Conservation (phyloP, 176 grass and related monocot genomes). For the Tillandsia leiboldiana region DNA sequence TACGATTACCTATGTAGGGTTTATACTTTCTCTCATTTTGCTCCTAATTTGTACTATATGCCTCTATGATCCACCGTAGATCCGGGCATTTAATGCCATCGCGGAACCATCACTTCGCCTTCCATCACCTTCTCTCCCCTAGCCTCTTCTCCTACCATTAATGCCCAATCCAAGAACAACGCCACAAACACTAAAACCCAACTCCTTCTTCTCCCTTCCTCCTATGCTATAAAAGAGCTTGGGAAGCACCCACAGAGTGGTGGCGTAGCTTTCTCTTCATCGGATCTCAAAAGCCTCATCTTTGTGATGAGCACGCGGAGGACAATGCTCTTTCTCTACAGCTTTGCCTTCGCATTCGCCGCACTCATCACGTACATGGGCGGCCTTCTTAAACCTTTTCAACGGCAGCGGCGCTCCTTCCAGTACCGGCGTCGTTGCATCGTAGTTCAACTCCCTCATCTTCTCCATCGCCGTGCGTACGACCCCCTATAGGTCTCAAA, state of each 20-base stretch:
- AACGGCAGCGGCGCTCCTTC: background rate
- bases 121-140: background rate
- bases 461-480: constrained; percentile 32
- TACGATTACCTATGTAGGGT: no score
- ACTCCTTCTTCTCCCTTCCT: background rate
- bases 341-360: constrained; percentile 34
- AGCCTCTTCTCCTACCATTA: background rate
- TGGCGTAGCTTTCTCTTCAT: background rate
- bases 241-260: constrained; percentile 10
- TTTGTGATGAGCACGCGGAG: background rate
- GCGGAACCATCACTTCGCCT: no score
- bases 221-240: constrained; percentile 27
- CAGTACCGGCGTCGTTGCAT: constrained; percentile 13
- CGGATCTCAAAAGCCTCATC: constrained; percentile 17
- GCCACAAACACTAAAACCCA: background rate
- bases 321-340: constrained; percentile 61
- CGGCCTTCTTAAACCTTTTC: constrained; percentile 47
- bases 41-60: no score
- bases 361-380: constrained; percentile 46
- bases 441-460: constrained; percentile 49
- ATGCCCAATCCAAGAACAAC: background rate
- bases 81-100: no score
- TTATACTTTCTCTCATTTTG: no score
- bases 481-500: constrained; percentile 42
- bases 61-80: no score